Evolutionary conservation across 2,329 filamentous ascomycete genomes (phyloP).

Genomic region (Alternaria gansuensis): DNA sequence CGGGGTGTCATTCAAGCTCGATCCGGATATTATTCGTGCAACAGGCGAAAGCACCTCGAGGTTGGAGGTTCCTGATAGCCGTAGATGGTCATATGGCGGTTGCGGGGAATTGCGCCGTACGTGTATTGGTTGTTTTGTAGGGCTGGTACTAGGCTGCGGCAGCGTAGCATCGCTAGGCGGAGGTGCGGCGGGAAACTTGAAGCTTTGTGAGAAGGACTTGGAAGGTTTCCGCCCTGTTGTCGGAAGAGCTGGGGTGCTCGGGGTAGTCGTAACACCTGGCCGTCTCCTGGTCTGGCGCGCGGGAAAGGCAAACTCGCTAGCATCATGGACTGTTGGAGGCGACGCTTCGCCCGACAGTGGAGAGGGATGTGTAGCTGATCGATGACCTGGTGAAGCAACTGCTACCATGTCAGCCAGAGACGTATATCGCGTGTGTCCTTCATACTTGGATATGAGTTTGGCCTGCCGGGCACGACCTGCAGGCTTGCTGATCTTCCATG

Average conservation of each 20-base stretch:
- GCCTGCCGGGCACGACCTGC: constrained; percentile 69
- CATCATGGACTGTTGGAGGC: constrained; percentile 44
- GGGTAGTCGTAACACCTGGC: constrained; percentile 48
- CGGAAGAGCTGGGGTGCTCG: constrained; percentile 54
- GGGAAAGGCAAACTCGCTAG: constrained; percentile 44
- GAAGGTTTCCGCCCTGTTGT: constrained; percentile 52
- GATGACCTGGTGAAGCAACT: constrained; percentile 45
- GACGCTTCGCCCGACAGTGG: constrained; percentile 54
- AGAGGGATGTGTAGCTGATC: constrained; percentile 53
- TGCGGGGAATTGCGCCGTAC: constrained; percentile 37
- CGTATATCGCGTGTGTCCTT: constrained; percentile 1
- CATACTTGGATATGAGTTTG: constrained; percentile 47
- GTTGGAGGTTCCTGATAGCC: constrained; percentile 52
- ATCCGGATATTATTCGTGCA: constrained; percentile 77
- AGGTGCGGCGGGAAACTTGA: constrained; percentile 65
- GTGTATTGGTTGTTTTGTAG: constrained; percentile 54
- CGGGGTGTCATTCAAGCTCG: constrained; percentile 78
- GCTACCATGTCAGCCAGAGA: constrained; percentile 29
- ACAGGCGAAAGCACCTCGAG: constrained; percentile 68
- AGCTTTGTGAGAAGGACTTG: constrained; percentile 58
- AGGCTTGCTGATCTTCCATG: constrained; percentile 84
- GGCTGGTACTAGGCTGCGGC: constrained; percentile 32
- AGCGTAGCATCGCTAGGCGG: constrained; percentile 44
- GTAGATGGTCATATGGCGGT: constrained; percentile 28
- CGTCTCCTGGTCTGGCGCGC: constrained; percentile 39